A percentile compares a stretch with the other conserved stretches of the same genome.
Conservation (phyloP, 169 alveolate species). For the Amoebophrya sp. region DNA sequence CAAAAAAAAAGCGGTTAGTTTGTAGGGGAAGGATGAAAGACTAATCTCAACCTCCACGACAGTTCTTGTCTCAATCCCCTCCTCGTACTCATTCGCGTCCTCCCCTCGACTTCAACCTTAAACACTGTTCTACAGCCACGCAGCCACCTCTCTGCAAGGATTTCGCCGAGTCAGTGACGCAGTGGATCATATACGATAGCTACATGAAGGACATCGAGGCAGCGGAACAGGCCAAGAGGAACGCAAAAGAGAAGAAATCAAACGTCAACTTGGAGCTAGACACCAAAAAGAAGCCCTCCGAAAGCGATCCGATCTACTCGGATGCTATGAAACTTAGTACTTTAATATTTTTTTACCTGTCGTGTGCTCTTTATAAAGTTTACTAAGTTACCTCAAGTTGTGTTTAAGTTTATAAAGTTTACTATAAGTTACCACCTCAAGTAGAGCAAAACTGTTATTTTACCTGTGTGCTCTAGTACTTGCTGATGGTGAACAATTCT, state of each 20-base stretch:
- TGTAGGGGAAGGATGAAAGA: conserved; percentile 39
- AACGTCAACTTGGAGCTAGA: not conserved
- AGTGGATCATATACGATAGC: conserved; percentile 78
- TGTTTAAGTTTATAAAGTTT: too few relatives aligned
- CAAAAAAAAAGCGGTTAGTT: too few relatives aligned
- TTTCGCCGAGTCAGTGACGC: not conserved
- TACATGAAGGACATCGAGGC: conserved; percentile 74
- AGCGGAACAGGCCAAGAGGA: conserved; percentile 44
- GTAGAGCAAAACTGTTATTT: too few relatives aligned
- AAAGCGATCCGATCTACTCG: conserved; percentile 41
- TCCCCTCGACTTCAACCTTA: too few relatives aligned
- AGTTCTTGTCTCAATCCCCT: not conserved
- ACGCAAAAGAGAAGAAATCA: not conserved
- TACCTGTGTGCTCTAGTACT: too few relatives aligned
- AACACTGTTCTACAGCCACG: conserved; percentile 18
- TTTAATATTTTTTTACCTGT: not conserved
- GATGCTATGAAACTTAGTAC: conserved; percentile 41
- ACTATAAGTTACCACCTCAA: too few relatives aligned
- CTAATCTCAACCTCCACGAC: conserved; percentile 22
- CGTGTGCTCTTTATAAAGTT: not conserved
- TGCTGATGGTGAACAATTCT: too few relatives aligned
- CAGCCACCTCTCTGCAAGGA: conserved; percentile 13
- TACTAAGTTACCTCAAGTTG: too few relatives aligned
- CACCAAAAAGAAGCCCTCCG: conserved; percentile 41
- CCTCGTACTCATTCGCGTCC: not conserved